Evolutionary conservation across 176 grass and related monocot species (phyloP).

Genomic region (Microstegium vimineum): DNA sequence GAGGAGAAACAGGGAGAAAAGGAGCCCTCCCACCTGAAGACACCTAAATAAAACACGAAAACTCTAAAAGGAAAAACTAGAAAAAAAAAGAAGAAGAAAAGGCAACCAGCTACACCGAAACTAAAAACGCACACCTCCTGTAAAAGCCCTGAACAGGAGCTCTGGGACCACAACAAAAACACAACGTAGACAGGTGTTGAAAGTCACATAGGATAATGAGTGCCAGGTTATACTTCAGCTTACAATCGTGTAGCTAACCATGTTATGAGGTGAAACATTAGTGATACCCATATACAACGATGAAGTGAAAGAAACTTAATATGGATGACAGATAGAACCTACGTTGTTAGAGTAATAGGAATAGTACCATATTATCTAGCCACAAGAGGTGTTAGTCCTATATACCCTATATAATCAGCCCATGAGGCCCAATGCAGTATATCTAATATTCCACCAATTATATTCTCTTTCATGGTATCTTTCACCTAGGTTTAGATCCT

Average conservation of each 20-base stretch:
- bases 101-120: not conserved
- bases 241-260: not conserved
- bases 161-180: not conserved
- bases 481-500: too few relatives aligned
- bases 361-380: too few relatives aligned
- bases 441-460: too few relatives aligned
- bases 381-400: too few relatives aligned
- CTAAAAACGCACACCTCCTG: not conserved
- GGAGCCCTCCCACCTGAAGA: not conserved
- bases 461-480: too few relatives aligned
- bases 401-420: too few relatives aligned
- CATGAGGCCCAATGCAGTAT: too few relatives aligned
- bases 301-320: conserved; percentile 4
- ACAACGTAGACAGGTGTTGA: not conserved
- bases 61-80: not conserved
- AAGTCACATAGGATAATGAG: not conserved
- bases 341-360: too few relatives aligned
- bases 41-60: not conserved
- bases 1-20: not conserved
- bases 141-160: not conserved
- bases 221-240: not conserved
- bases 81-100: not conserved
- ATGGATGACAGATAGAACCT: not conserved
- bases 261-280: not conserved
- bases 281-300: not conserved